Percentiles rank a stretch among this genome's conserved stretches.
Evolutionary conservation across 257 asterid genomes (phyloP).

Genomic region (Solanum sejunctum): DNA sequence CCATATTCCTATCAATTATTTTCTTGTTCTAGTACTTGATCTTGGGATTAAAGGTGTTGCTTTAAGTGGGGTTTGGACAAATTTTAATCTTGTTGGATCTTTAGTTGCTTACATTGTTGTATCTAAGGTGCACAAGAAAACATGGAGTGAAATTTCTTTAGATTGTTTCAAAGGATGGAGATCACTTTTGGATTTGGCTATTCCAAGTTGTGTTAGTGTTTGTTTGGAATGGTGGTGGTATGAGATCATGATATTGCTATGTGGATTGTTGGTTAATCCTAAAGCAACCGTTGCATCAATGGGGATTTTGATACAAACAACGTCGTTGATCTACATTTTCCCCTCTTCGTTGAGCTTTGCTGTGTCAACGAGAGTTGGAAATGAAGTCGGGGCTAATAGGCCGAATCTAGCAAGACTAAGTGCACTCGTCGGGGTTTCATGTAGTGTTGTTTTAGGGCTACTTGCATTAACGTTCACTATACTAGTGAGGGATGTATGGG

Average conservation of each 20-base stretch:
- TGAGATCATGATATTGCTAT: constrained; percentile 45
- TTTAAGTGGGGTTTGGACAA: constrained; percentile 41
- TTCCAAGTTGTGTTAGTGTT: constrained; percentile 52
- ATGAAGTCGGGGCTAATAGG: constrained; percentile 40
- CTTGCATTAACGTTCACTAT: constrained; percentile 22
- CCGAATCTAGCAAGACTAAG: constrained; percentile 25
- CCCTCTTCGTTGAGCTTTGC: constrained; percentile 49
- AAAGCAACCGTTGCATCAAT: constrained; percentile 46
- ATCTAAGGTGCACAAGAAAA: constrained; percentile 19
- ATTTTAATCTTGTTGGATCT: constrained; percentile 31
- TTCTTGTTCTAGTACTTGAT: constrained; percentile 26
- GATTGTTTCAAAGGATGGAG: constrained; percentile 28
- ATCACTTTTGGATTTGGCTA: constrained; percentile 20
- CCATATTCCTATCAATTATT: constrained; percentile 36
- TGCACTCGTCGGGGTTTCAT: constrained; percentile 22
- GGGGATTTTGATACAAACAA: constrained; percentile 54
- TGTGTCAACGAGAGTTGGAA: constrained; percentile 47
- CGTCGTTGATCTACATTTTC: constrained; percentile 45
- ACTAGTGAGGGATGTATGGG: constrained; percentile 35
- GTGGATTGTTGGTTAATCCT: constrained; percentile 37
- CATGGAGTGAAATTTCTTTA: constrained; percentile 24
- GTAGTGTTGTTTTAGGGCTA: constrained; percentile 26
- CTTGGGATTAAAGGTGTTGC: constrained; percentile 48
- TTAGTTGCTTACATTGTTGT: constrained; percentile 19
- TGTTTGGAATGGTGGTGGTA: constrained; percentile 71